Conservation (phyloP, 768 basidiomycete species). For the Leccinum boreale region DNA sequence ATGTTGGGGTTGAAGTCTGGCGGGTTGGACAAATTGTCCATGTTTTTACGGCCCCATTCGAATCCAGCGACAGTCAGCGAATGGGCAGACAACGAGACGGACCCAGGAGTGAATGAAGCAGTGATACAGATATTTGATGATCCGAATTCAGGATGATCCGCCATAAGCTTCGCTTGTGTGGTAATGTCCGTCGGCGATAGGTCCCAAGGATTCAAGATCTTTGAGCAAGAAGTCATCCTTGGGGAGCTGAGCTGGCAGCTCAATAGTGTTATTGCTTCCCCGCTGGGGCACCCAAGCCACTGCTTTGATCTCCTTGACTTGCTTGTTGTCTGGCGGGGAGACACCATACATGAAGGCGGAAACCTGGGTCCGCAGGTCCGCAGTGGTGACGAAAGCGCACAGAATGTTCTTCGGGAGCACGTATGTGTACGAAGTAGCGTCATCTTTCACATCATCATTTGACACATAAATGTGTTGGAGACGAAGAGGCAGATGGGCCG, state of each 20-base stretch:
- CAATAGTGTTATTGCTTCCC: slow-evolving; percentile 91
- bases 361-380: slow-evolving; percentile 94
- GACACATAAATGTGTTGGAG: slow-evolving; percentile 99
- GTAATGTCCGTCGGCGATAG: slow-evolving; percentile 91
- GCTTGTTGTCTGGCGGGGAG: too few species aligned
- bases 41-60: slow-evolving; percentile 96
- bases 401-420: slow-evolving; percentile 97
- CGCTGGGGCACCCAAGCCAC: slow-evolving; percentile 98
- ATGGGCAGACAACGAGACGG: slow-evolving; percentile 93
- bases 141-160: slow-evolving; percentile 92
- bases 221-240: slow-evolving; percentile 94
- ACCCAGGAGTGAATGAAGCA: slow-evolving; percentile 96
- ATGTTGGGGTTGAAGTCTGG: slow-evolving; percentile 95
- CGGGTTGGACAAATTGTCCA: slow-evolving; percentile 80
- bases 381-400: slow-evolving; percentile 87
- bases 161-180: slow-evolving; percentile 95
- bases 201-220: slow-evolving; percentile 92
- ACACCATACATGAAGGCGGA: slow-evolving; percentile 91
- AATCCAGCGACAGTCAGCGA: slow-evolving; percentile 88
- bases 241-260: slow-evolving; percentile 85
- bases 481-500: slow-evolving; percentile 93
- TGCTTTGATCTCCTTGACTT: slow-evolving; percentile 96
- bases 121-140: slow-evolving; percentile 92
- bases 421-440: slow-evolving; percentile 90
- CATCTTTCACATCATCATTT: slow-evolving; percentile 98